A percentile compares a stretch with the other conserved stretches of the same genome.
Conservation (phyloP, 176 grass and related monocot species). For the Microstegium vimineum region DNA sequence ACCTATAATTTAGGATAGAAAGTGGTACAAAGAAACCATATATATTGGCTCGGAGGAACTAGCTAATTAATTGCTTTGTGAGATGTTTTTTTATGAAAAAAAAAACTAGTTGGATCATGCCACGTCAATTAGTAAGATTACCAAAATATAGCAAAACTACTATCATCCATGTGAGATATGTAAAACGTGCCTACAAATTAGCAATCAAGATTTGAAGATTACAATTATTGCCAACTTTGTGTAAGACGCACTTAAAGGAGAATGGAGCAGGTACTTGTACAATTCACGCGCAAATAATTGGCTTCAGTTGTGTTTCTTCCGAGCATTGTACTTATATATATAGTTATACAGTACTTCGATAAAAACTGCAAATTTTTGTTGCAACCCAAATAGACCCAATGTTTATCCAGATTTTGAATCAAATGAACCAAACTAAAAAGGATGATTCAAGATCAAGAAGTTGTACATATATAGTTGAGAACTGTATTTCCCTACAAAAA, state of each 20-base stretch:
- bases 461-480: neutral
- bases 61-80: neutral
- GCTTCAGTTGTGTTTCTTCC: neutral
- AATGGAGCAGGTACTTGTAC: neutral
- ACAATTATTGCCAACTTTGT: neutral
- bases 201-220: neutral
- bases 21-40: neutral
- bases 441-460: neutral
- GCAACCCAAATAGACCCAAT: neutral
- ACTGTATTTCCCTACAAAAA: neutral
- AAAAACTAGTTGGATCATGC: neutral
- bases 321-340: neutral
- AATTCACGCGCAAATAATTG: neutral
- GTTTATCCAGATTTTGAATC: no score
- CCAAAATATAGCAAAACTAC: neutral
- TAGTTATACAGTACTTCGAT: no score
- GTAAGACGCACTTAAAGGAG: neutral
- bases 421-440: neutral
- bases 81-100: neutral
- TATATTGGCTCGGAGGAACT: neutral
- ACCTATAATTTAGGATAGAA: no score
- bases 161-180: neutral
- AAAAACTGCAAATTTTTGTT: neutral
- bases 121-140: neutral
- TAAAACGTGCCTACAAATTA: neutral